Evolutionary conservation across 805 yeast species (phyloP).

Genomic region (Teunomyces cretensis): DNA sequence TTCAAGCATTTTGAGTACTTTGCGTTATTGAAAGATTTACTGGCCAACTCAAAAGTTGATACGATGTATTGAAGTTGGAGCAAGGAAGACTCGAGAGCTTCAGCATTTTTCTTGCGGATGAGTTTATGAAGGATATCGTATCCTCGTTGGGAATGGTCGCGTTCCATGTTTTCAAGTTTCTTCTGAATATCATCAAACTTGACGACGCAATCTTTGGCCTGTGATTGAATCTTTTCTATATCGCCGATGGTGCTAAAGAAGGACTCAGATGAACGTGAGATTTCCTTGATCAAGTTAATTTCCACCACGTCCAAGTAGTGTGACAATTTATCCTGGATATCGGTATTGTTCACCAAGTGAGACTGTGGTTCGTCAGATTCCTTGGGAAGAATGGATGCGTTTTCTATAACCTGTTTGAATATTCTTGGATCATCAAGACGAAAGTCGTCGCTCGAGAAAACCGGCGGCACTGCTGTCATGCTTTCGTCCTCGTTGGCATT

Average conservation of each 20-base stretch:
- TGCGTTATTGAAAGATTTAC: conserved; percentile 42
- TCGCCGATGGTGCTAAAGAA: conserved; percentile 85
- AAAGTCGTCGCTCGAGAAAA: conserved; percentile 68
- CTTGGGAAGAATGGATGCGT: conserved; percentile 43
- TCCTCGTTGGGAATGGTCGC: conserved; percentile 50
- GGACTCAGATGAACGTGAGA: conserved; percentile 78
- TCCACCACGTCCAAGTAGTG: conserved; percentile 85
- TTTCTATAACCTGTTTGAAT: conserved; percentile 72
- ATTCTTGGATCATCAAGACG: conserved; percentile 85
- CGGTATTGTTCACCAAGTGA: conserved; percentile 48
- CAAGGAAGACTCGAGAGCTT: conserved; percentile 60
- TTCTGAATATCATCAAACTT: conserved; percentile 46
- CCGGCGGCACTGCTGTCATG: conserved; percentile 52
- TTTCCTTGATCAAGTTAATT: conserved; percentile 73
- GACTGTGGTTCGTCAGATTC: conserved; percentile 23
- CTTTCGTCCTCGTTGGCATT: conserved; percentile 11
- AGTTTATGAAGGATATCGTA: conserved; percentile 49
- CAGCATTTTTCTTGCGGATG: conserved; percentile 57
- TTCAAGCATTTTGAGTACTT: conserved; percentile 57
- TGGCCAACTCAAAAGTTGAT: conserved; percentile 29
- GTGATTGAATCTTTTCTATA: conserved; percentile 59
- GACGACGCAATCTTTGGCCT: conserved; percentile 51
- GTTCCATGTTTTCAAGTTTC: conserved; percentile 47
- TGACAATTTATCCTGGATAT: conserved; percentile 74
- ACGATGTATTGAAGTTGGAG: conserved; percentile 47